These are phyloP conservation scores for Komagataella ulmi DNA, from an alignment of 805 yeast genomes.

Conservation along the genomic window DNA sequence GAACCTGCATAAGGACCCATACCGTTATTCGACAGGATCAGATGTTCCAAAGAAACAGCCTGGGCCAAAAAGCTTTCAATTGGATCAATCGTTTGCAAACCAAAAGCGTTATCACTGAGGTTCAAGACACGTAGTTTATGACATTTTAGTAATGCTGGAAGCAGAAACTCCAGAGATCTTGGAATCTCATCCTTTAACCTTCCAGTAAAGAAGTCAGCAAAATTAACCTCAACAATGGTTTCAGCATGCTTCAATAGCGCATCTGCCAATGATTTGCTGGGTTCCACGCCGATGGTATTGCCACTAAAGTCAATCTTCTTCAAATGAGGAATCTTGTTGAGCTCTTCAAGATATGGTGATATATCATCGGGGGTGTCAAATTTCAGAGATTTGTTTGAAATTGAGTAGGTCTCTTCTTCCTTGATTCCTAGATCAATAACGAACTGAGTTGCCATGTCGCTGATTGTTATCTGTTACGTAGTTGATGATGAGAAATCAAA, in stretches of 20 bases:
- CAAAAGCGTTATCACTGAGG: constrained; percentile 92
- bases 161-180: constrained; percentile 54
- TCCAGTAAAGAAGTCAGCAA: constrained; percentile 91
- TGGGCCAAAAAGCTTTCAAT: constrained; percentile 65
- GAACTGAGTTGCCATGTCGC: constrained; percentile 21
- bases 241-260: constrained; percentile 27
- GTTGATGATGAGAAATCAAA: background rate
- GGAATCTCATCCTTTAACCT: constrained; percentile 93
- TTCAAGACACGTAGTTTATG: constrained; percentile 62
- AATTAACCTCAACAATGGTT: constrained; percentile 50
- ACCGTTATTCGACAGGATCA: constrained; percentile 88
- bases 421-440: constrained; percentile 24
- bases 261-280: constrained; percentile 59
- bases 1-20: constrained; percentile 98
- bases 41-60: constrained; percentile 71
- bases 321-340: constrained; percentile 23
- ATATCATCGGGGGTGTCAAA: constrained; percentile 65
- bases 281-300: constrained; percentile 87
- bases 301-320: constrained; percentile 75
- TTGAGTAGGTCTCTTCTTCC: constrained; percentile 37
- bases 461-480: background rate
- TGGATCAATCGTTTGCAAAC: constrained; percentile 88
- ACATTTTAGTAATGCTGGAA: constrained; percentile 61
- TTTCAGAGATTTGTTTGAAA: constrained; percentile 66
- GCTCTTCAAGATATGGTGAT: constrained; percentile 49